Conservation (phyloP, 805 yeast genomes). For the Sugiyamaella floridensis region DNA sequence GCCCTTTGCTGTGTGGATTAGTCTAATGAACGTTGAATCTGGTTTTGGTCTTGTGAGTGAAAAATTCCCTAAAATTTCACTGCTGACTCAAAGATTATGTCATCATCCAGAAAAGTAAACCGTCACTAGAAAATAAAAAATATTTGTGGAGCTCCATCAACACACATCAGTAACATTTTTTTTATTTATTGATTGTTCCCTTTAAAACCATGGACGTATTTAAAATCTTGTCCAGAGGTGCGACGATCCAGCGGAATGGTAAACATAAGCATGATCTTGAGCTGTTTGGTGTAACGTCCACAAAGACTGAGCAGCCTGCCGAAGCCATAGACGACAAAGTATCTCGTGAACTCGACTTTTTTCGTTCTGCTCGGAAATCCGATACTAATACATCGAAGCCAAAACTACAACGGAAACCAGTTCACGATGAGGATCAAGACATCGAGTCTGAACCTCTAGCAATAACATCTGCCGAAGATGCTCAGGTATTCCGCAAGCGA, state of each 20-base stretch:
- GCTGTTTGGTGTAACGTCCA: constrained; percentile 20
- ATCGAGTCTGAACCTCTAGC: constrained; percentile 35
- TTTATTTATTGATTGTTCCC: no score
- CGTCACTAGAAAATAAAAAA: not conserved
- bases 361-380: constrained; percentile 39
- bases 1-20: not conserved
- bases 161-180: not conserved
- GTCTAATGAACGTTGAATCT: not conserved
- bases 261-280: constrained; percentile 31
- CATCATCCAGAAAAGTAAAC: not conserved
- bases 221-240: constrained; percentile 78
- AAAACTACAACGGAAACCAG: not conserved
- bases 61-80: not conserved
- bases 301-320: constrained; percentile 30
- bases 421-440: constrained; percentile 23
- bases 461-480: constrained; percentile 52
- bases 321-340: constrained; percentile 43
- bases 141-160: not conserved
- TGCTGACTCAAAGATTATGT: not conserved
- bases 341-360: constrained; percentile 76
- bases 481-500: constrained; percentile 50
- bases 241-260: constrained; percentile 58
- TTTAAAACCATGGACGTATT: constrained; percentile 70
- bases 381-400: not conserved
- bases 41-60: not conserved